Conservation (phyloP, 129 eudicot genomes). For the Helichrysum umbraculigerum region DNA sequence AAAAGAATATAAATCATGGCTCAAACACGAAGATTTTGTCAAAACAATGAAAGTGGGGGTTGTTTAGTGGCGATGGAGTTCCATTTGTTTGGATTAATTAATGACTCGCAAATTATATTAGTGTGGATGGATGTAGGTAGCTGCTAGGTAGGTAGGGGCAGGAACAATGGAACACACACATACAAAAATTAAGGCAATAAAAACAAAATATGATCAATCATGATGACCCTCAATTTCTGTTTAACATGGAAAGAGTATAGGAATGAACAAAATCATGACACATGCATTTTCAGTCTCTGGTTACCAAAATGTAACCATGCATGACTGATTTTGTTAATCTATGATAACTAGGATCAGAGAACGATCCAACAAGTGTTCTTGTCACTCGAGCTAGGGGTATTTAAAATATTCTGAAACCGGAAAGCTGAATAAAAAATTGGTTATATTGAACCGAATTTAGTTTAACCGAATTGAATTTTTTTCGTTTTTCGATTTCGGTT, state of each 20-base stretch:
- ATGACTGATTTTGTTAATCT: not conserved
- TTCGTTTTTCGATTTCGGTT: too few species aligned
- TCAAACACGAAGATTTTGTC: not conserved
- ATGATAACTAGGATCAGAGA: not conserved
- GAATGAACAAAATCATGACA: slow-evolving; percentile 27
- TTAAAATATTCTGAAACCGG: too few species aligned
- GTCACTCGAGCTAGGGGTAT: too few species aligned
- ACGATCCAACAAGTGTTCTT: too few species aligned
- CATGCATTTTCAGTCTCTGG: slow-evolving; percentile 3
- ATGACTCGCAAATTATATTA: slow-evolving; percentile 14
- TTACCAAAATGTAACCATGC: slow-evolving; percentile 18
- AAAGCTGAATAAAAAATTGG: too few species aligned
- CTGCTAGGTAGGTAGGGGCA: slow-evolving; percentile 10
- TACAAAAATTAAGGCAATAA: not conserved
- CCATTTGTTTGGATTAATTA: not conserved
- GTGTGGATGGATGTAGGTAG: not conserved
- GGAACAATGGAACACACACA: not conserved
- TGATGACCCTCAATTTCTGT: not conserved
- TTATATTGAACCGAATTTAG: too few species aligned
- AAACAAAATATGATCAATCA: slow-evolving; percentile 19
- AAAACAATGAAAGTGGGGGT: not conserved
- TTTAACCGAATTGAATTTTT: too few species aligned
- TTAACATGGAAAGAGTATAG: slow-evolving; percentile 16
- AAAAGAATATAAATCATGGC: not conserved
- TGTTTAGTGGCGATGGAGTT: not conserved